phyloP scores from a whole-genome alignment of 345 rosid genomes.

The Syzygium aromaticum region DNA sequence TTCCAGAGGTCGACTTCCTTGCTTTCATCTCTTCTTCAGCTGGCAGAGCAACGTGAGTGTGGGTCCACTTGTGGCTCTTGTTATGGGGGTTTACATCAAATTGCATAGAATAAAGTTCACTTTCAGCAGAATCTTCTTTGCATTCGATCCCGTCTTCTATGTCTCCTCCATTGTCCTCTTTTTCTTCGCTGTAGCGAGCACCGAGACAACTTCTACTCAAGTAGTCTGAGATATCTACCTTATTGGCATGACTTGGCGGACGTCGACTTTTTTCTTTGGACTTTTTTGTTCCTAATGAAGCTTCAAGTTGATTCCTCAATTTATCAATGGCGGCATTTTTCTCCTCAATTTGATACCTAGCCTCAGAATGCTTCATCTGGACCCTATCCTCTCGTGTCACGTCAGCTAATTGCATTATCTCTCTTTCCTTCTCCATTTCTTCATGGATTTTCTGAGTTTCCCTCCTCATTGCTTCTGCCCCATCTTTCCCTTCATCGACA shows the following conservation, averaged over 20 bases:
- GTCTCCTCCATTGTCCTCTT: constrained; percentile 47
- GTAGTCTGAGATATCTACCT: constrained; percentile 48
- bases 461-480: constrained; percentile 55
- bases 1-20: constrained; percentile 56
- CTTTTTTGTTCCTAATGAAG: constrained; percentile 58
- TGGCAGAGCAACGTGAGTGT: constrained; percentile 17
- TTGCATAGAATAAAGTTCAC: constrained; percentile 86
- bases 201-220: constrained; percentile 31
- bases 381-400: constrained; percentile 62
- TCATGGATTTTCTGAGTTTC: constrained; percentile 52
- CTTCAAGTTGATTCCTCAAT: constrained; percentile 78
- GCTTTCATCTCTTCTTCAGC: constrained; percentile 41
- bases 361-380: constrained; percentile 73
- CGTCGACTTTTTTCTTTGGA: constrained; percentile 46
- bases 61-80: constrained; percentile 57
- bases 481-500: constrained; percentile 51
- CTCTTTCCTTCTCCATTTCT: constrained; percentile 79
- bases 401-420: constrained; percentile 70
- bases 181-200: constrained; percentile 28
- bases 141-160: constrained; percentile 45
- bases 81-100: constrained; percentile 51
- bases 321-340: constrained; percentile 76
- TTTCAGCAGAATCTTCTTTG: constrained; percentile 63
- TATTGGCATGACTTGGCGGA: constrained; percentile 26
- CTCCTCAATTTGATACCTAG: constrained; percentile 72